Conservation (phyloP, 805 yeast genomes). For the Jamesozyma gamospora region DNA sequence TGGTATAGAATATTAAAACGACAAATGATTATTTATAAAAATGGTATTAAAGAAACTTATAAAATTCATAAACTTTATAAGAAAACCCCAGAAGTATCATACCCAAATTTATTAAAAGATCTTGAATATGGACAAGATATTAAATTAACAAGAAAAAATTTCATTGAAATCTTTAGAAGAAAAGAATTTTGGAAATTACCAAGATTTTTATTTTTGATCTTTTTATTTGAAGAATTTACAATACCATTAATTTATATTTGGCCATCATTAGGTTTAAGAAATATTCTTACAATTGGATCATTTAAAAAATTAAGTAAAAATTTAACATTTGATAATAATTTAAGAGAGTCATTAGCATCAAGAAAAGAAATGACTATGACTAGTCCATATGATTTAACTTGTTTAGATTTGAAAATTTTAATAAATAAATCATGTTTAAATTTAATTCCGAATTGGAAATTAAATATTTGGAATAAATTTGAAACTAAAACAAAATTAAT, state of each 20-base stretch:
- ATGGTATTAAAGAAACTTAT: constrained; percentile 43
- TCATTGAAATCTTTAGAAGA: constrained; percentile 35
- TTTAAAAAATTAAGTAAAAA: constrained; percentile 20
- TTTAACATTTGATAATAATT: not conserved
- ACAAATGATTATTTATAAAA: constrained; percentile 43
- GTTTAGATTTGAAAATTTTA: constrained; percentile 31
- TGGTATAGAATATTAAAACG: constrained; percentile 36
- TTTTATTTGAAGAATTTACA: constrained; percentile 45
- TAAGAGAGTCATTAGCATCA: constrained; percentile 22
- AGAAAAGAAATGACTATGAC: too few relatives aligned
- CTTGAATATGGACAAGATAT: not conserved
- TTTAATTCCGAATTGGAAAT: constrained; percentile 31
- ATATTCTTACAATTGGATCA: constrained; percentile 43
- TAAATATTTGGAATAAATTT: constrained; percentile 34
- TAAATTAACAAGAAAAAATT: constrained; percentile 35
- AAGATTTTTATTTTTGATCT: constrained; percentile 36
- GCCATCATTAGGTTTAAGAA: constrained; percentile 50
- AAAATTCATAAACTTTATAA: constrained; percentile 2
- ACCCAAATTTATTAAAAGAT: not conserved
- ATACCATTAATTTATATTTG: constrained; percentile 43
- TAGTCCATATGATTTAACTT: constrained; percentile 36
- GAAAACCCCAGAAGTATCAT: not conserved
- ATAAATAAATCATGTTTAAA: constrained; percentile 28
- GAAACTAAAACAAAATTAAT: constrained; percentile 30
- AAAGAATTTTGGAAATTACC: constrained; percentile 43